Evolutionary conservation across 176 grass and related monocot species (phyloP).

Genomic region (Themeda triandra): DNA sequence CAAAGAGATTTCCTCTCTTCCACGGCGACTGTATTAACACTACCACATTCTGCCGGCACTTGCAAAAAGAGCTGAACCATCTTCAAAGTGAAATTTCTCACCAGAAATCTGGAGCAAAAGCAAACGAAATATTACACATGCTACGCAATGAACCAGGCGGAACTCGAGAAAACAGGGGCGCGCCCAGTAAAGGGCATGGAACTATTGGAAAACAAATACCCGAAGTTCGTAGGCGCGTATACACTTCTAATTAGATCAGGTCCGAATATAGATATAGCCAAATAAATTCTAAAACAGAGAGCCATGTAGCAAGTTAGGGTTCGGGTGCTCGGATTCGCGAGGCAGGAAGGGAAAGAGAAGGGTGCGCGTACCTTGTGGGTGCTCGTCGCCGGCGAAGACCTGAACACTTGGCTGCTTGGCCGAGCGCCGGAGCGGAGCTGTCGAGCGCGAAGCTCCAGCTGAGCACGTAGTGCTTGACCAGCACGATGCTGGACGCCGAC

Average conservation of each 20-base stretch:
- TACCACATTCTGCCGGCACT: constrained; percentile 22
- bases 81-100: not conserved
- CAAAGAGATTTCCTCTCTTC: constrained; percentile 53
- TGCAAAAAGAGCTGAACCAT: constrained; percentile 69
- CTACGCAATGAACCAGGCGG: not conserved
- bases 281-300: not conserved
- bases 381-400: not conserved
- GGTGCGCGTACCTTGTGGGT: not conserved
- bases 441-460: constrained; percentile 44
- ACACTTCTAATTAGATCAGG: not conserved
- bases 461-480: constrained; percentile 45
- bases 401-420: not conserved
- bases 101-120: not conserved
- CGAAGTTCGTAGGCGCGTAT: not conserved
- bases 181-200: not conserved
- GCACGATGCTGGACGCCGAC: constrained; percentile 48
- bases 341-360: not conserved
- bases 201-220: not conserved
- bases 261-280: not conserved
- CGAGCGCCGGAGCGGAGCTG: constrained; percentile 20
- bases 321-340: not conserved
- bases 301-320: not conserved
- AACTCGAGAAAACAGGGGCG: not conserved
- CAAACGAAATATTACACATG: not conserved
- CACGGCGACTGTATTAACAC: constrained; percentile 18